These are phyloP conservation scores for Mycena rebaudengoi DNA, from an alignment of 768 basidiomycete species.

Conservation along the genomic window DNA sequence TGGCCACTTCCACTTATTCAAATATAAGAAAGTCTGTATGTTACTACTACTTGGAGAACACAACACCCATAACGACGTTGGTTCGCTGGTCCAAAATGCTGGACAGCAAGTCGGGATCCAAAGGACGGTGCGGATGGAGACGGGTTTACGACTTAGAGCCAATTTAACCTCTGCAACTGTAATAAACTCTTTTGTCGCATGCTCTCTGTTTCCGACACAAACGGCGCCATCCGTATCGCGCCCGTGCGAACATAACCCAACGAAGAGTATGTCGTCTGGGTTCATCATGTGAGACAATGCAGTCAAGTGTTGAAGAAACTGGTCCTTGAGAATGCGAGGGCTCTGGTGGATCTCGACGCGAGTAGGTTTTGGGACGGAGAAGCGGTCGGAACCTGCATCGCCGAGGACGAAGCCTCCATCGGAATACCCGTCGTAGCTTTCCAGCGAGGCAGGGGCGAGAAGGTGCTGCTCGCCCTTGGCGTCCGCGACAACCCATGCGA, in stretches of 20 bases:
- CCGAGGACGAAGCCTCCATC: background rate
- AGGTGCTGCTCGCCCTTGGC: background rate
- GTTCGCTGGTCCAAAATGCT: background rate
- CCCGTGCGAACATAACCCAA: background rate
- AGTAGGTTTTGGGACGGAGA: background rate
- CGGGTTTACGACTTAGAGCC: background rate
- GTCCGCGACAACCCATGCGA: background rate
- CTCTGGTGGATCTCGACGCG: background rate
- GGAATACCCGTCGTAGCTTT: background rate
- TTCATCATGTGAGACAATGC: background rate
- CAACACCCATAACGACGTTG: too few species aligned
- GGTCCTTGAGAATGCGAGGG: background rate
- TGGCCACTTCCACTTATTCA: too few species aligned
- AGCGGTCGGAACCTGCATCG: background rate
- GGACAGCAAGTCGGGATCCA: background rate
- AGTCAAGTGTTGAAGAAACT: background rate
- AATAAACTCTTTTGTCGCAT: too few species aligned
- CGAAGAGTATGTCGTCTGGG: background rate
- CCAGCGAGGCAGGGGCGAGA: background rate
- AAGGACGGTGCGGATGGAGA: background rate
- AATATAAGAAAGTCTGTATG: too few species aligned
- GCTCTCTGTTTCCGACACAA: background rate
- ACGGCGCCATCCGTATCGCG: background rate
- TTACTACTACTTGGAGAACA: too few species aligned
- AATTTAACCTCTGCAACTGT: background rate